phyloP scores from a whole-genome alignment of 768 basidiomycete genomes.

The Mycena vulgaris region DNA sequence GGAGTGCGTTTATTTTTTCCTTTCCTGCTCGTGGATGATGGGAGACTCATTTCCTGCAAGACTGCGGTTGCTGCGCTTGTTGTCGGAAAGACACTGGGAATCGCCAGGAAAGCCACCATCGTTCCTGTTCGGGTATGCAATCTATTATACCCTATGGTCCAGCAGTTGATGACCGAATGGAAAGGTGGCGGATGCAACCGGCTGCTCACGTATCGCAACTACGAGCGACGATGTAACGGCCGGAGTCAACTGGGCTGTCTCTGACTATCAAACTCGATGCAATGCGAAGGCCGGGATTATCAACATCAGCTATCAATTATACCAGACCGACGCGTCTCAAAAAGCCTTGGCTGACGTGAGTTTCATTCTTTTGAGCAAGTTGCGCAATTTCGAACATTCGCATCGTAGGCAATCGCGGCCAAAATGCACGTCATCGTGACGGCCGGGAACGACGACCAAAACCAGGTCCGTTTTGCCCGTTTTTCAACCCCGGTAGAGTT shows the following conservation, averaged over 20 bases:
- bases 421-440: background rate
- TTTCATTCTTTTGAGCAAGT: too few species aligned
- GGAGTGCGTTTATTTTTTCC: background rate
- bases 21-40: background rate
- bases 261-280: background rate
- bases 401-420: background rate
- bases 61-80: constrained; percentile 7
- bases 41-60: background rate
- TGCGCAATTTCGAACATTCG: background rate
- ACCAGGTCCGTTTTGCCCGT: constrained; percentile 3
- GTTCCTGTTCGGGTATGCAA: constrained; percentile 2
- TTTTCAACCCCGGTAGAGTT: too few species aligned
- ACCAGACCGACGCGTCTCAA: background rate
- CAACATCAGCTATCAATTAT: constrained; percentile 7
- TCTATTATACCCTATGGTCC: too few species aligned
- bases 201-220: background rate
- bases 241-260: background rate
- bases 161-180: too few species aligned
- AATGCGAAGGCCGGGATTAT: constrained; percentile 2
- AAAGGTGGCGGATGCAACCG: background rate
- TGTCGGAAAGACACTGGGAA: background rate
- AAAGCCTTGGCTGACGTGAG: background rate
- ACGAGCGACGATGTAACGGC: background rate
- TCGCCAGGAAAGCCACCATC: constrained; percentile 3
- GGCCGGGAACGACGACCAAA: background rate